Base-by-base conservation (phyloP, 2,329 filamentous ascomycete genomes). In the Colletotrichum caudatum region DNA sequence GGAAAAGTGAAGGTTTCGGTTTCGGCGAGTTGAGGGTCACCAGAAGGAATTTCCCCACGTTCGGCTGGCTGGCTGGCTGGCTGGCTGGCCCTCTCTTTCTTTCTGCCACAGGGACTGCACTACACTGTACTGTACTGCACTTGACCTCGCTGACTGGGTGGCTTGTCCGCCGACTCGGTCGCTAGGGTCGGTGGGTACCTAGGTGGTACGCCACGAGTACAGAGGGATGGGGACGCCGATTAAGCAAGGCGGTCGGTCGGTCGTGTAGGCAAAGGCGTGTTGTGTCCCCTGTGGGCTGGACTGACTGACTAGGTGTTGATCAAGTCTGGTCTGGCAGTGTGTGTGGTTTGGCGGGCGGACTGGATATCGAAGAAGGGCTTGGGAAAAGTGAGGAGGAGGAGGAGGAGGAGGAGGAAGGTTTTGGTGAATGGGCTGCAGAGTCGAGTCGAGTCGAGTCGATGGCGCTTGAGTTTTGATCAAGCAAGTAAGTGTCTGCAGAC, bases 41-140 rank as follows among this genome's bases (percentile, higher is more conserved):
- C 72, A 75, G 73, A 68, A 69, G 67, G 71, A 66, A 67, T 73
- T 78, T 78, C 76, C 77, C 77, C 77, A 78, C 77, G 76, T 76
- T 78, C 76, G 73, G 72, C 71, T 77, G 73, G 70, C 67, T 71
- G 75, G 3, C 39, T 16, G 35, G 18, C 14, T 48, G 29, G 29
- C 29, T 29, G 29, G 2, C 29, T 29, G 29, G 29, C 46, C 23
- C 9, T 48, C 14, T 48, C 9, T 48, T 23, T 48, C n/a, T 48
- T n/a, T 67, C 51, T 46, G 39, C 53, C 46, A n/a, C 58, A 60
- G 51, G 39, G 29, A 60, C 58, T 41, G 39, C 39, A 41, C 39
- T 56, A n/a, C n/a, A 46, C 53, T 53, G 29, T 51, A 60, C 58
- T 46, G 29, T 46, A 60, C 58, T 41, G 39, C 14, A 41, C 39